Evolutionary conservation across 805 yeast genomes (phyloP).

Genomic region (Lipomyces kockii): DNA sequence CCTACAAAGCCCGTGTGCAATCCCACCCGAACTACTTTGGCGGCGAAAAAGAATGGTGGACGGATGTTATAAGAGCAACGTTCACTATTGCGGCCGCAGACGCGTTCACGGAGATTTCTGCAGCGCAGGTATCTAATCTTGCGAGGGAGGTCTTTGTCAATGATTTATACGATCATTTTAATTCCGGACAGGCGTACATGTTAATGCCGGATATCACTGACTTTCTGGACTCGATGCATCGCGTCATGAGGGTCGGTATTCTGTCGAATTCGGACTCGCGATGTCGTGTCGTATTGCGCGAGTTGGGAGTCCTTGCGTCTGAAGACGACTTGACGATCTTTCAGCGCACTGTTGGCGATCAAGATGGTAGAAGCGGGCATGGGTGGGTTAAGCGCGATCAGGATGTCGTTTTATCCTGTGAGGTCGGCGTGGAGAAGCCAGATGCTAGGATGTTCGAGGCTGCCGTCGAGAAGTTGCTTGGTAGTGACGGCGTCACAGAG

Average conservation of each 20-base stretch:
- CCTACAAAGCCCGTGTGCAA: constrained; percentile 14
- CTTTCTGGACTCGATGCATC: constrained; percentile 15
- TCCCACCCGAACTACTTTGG: constrained; percentile 31
- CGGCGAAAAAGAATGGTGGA: constrained; percentile 33
- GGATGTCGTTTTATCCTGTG: constrained; percentile 27
- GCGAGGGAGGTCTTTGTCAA: constrained; percentile 8
- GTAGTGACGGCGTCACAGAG: background rate
- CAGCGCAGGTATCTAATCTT: background rate
- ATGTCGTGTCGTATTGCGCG: constrained; percentile 16
- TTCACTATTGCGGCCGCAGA: constrained; percentile 13
- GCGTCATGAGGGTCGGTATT: constrained; percentile 13
- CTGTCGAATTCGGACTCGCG: constrained; percentile 31
- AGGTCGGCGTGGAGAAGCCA: constrained; percentile 34
- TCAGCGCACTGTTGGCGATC: background rate
- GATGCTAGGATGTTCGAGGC: constrained; percentile 26
- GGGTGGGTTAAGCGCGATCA: constrained; percentile 11
- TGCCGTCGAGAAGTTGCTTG: constrained; percentile 10
- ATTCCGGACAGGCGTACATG: constrained; percentile 25
- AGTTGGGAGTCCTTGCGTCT: constrained; percentile 17
- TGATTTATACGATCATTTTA: constrained; percentile 23
- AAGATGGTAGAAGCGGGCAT: background rate
- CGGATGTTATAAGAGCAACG: constrained; percentile 21
- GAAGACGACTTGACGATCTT: too few species aligned
- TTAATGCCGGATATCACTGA: constrained; percentile 17
- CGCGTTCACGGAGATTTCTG: background rate